Percentiles rank a stretch among this genome's conserved stretches.
Evolutionary conservation across 2,329 filamentous ascomycete species (phyloP).

Genomic region (Fusarium sp.): DNA sequence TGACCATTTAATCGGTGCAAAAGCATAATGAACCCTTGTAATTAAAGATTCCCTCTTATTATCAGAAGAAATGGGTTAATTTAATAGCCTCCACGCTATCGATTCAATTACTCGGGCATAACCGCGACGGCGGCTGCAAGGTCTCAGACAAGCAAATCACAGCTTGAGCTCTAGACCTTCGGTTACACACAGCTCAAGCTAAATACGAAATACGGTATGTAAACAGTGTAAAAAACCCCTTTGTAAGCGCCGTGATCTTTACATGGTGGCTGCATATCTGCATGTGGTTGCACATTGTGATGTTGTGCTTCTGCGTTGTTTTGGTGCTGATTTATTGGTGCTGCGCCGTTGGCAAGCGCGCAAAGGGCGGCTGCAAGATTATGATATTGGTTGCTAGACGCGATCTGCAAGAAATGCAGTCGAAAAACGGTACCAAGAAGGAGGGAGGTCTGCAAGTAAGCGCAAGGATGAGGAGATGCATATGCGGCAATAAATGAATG

Average conservation of each 20-base stretch:
- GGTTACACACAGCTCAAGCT: constrained; percentile 21
- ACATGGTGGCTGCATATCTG: constrained; percentile 23
- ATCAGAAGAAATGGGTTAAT: neutral
- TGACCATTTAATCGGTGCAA: neutral
- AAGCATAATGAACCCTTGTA: neutral
- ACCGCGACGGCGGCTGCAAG: constrained; percentile 30
- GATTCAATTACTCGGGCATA: constrained; percentile 9
- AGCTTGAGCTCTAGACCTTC: constrained; percentile 21
- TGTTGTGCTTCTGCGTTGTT: constrained; percentile 8
- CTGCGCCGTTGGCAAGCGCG: constrained; percentile 34
- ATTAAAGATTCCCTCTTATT: neutral
- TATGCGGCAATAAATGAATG: neutral
- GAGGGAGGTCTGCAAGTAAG: constrained; percentile 23
- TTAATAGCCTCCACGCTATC: constrained; percentile 6
- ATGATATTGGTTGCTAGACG: constrained; percentile 34
- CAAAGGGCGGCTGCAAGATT: constrained; percentile 32
- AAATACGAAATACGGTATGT: neutral
- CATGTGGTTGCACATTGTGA: constrained; percentile 18
- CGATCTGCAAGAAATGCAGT: constrained; percentile 21
- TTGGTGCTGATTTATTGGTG: constrained; percentile 17
- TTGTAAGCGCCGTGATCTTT: constrained; percentile 27
- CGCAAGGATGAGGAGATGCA: constrained; percentile 26
- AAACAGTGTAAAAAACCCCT: neutral
- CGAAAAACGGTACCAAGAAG: neutral
- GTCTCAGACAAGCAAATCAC: constrained; percentile 30